Conservation (phyloP, 2,329 filamentous ascomycete genomes). For the Xylogone sp. region DNA sequence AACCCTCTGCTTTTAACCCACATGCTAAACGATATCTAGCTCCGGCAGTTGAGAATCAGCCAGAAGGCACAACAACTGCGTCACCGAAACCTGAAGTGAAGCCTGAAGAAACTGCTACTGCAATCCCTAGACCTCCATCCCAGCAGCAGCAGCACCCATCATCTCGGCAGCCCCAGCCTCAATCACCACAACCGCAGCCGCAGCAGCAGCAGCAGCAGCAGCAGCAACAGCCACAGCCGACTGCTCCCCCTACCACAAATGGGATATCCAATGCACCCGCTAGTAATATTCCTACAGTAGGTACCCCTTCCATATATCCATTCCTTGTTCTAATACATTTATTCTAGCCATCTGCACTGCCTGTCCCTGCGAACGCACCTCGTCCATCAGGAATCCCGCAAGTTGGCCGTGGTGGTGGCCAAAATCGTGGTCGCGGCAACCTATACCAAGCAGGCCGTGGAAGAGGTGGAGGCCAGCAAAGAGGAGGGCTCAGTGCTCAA, state of each 20-base stretch:
- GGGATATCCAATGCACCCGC: conserved; percentile 14
- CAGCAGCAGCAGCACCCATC: conserved; percentile 12
- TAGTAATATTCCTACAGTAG: conserved; percentile 24
- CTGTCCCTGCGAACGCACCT: conserved; percentile 13
- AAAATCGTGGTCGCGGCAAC: conserved; percentile 14
- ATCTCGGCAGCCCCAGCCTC: conserved; percentile 6
- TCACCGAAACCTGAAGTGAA: conserved; percentile 5
- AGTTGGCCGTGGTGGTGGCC: conserved; percentile 11
- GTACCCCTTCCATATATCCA: conserved; percentile 2
- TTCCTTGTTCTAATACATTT: background rate
- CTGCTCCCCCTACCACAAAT: conserved; percentile 12
- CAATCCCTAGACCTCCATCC: conserved; percentile 4
- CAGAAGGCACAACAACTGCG: conserved; percentile 15
- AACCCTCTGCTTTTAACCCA: background rate
- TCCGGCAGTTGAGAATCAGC: conserved; percentile 6
- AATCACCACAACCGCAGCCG: no score
- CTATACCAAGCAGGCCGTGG: conserved; percentile 18
- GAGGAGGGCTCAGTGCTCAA: conserved; percentile 28
- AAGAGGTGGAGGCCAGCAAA: conserved; percentile 11
- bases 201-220: conserved; percentile 19
- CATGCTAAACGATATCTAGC: conserved; percentile 5
- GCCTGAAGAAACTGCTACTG: conserved; percentile 11
- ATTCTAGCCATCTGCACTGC: conserved; percentile 10
- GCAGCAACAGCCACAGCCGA: conserved; percentile 9
- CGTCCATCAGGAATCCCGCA: conserved; percentile 24